Base-by-base conservation (phyloP, 2,329 filamentous ascomycete species). In the Tolypocladium tundrense region DNA sequence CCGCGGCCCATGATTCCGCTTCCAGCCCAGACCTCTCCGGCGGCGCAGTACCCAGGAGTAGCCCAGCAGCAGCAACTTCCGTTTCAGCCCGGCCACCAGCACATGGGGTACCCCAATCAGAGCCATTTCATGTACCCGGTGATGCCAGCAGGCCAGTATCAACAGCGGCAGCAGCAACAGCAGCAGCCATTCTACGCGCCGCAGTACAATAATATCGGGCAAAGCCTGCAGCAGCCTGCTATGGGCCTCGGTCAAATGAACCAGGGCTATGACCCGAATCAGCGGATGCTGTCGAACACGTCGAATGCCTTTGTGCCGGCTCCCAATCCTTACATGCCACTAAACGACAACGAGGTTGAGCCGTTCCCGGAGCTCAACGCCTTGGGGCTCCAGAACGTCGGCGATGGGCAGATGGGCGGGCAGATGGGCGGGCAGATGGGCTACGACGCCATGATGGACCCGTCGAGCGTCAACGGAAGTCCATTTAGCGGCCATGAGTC, bases 401-500 rank as follows among this genome's bases (percentile, higher is more conserved):
- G 62, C 8, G 61, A 56, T 9, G 62, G 62, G 39, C 61, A 60
- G 21, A 67, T 71, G 62, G 62, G 57, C 14, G 58, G 65, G 14
- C 69, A 68, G 41, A 60, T 73, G 62, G 62, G 60, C 16, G 58
- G 65, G 14, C 69, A 68, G 41, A 60, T 73, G 62, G 62, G 60
- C 16, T 72, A 70, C 56, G 69, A 69, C 11, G 60, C 65, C 40
- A 68, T 70, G 55, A 64, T 72, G 57, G 65, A 67, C 41, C 65
- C 68, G n/a, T 66, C 67, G 37, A 71, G 68, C 52, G 66, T 65
- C 14, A 67, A 70, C 56, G 68, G 65, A n/a, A 73, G 70, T 59
- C 70, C 72, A 4, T 74, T 71, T 50, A 70, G 69, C 53, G 71
- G 69, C 7, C 70, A 73, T 50, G 72, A 70, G 45, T 70, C 70